A percentile compares a stretch with the other conserved stretches of the same genome.
These are phyloP conservation scores for Xylaria scruposa DNA, from an alignment of 495 filamentous ascomycete species.

Conservation along the genomic window DNA sequence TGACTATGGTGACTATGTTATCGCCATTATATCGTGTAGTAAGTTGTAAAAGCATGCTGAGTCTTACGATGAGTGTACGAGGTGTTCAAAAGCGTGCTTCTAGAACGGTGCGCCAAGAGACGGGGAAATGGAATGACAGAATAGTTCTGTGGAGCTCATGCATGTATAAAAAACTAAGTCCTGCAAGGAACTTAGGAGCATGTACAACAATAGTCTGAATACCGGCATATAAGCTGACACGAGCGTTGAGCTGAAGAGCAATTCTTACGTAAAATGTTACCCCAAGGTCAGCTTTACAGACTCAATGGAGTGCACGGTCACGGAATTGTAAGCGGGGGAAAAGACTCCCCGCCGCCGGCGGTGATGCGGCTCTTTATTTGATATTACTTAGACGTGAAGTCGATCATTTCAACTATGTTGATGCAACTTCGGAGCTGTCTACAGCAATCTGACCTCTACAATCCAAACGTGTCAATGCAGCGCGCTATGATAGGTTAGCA, in stretches of 20 bases:
- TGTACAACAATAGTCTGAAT: background rate
- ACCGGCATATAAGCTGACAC: background rate
- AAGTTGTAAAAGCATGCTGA: background rate
- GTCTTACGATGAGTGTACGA: background rate
- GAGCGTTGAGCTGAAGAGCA: background rate
- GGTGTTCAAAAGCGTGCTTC: background rate
- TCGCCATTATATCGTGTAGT: background rate
- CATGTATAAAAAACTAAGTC: background rate
- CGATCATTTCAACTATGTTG: background rate
- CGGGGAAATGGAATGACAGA: background rate
- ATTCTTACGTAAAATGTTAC: constrained; percentile 2
- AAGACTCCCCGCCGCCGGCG: background rate
- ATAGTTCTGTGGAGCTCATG: background rate
- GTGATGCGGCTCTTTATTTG: background rate
- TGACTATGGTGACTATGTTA: background rate
- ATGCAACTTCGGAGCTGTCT: background rate
- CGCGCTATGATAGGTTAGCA: background rate
- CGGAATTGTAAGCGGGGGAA: background rate
- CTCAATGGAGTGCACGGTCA: background rate
- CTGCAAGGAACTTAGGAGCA: background rate
- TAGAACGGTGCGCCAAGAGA: background rate
- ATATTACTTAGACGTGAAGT: background rate
- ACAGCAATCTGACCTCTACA: background rate
- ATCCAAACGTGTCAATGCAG: background rate
- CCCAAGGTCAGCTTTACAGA: background rate